Base-by-base conservation (phyloP, 495 filamentous ascomycete genomes). In the Tuber aestivum region DNA sequence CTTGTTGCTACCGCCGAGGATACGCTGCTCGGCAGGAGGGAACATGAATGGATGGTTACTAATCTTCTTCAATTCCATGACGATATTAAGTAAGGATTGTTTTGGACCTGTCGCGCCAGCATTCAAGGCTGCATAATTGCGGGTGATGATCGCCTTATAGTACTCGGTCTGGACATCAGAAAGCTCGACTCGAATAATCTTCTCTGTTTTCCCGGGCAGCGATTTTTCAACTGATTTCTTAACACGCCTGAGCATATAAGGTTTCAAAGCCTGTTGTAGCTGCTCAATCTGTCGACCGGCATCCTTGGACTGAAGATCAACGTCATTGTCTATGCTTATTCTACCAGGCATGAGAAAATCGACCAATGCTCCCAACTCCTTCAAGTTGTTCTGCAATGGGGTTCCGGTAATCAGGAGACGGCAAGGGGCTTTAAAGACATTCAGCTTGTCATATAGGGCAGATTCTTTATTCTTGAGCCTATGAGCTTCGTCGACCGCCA, bases 11-110 rank as follows among this genome's bases (percentile, higher is more conserved):
- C 91, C 92, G 74, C 88, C 90, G 48, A 97, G 84, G 70, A 97
- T 92, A 61, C 91, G 92, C 44, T 95, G 93, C 83, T 98, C 95
- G 37, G 93, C 95, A 74, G 92, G 93, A 5, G 92, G 91, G 79
- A 99, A 97, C 91, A 98, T 96, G 85, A 97, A 97, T 8, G 95
- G 94, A 82, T 99, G 95, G 77, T 98, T 98, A 87, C 94, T 97
- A 78, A 94, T 93, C 84, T 99, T 99, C 86, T 98, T 98, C 80
- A 99, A 84, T 83, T 99, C 96, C 95, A 99, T 99, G 88, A 97
- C 97, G 82, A 99, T 97, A 84, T 99, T 99, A 73, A 98, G 85
- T n/a, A 98, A 85, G 1, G 94, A 97, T 77, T 95, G 94, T 83
- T 97, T 97, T 82, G 93, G 91, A 12, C 94, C 95, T 71, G 89